Evolutionary conservation across 768 basidiomycete genomes (phyloP), one percentile per base, ranked within the genome.

Genomic region (Myochromella boudieri): DNA sequence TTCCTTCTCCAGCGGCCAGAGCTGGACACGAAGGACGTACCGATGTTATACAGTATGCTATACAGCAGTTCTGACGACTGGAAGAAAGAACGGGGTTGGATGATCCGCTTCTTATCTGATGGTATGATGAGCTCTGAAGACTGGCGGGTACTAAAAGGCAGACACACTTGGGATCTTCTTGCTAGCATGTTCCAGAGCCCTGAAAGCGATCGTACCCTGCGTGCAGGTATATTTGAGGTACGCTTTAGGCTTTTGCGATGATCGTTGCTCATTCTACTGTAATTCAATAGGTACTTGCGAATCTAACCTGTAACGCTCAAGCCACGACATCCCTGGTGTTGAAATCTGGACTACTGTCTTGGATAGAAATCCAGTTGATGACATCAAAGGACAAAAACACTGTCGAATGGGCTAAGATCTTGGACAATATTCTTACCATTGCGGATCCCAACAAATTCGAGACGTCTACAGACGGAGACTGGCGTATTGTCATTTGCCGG

Each of bases 61-160:
- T 97, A 92, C 61, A 91, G 87, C 55, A 78, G 71, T 48, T 76
- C 75, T 17, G 85, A 89, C 31, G 84, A 85, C 11, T 93, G 90
- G 87, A 87, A 82, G 67, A 87, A 83, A 64, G 92, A 95, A 58
- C 74, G 91, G n/a, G 75, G 75, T 1, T 97, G 94, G 94, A 94
- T 95, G 22, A 68, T 95, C 26, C 75, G 79, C 31, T 90, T 92
- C 64, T 66, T 97, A 29, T 74, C 85, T 0, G 91, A 95, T 50
- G 91, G 90, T 0, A 84, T 91, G 79, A 74, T 74, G 52, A 77
- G 82, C 38, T 72, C 75, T 0, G 76, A 81, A 32, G 94, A 97
- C 57, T 97, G 94, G 93, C 75, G 74, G 25, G 77, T 92, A 2
- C 63, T 95, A 44, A 83, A 83, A 56, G 74, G 91, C 36, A 69